Base-by-base conservation (phyloP, 163 green algal species). In the Scenedesmus sp. region DNA sequence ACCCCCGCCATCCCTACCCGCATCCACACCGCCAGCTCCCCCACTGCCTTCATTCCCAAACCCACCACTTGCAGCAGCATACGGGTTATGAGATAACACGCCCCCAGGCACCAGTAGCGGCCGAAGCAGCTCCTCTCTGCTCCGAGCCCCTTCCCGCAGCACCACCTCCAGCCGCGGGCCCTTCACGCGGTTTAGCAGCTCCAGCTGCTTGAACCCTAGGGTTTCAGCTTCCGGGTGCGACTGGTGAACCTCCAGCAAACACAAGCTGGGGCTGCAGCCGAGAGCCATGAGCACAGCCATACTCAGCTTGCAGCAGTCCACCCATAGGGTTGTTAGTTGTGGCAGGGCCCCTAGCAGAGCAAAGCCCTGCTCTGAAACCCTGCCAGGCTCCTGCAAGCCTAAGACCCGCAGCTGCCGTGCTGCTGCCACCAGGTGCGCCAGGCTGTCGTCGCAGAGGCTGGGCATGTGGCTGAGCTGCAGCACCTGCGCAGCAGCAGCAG, bases 311-410 rank as follows among this genome's bases (percentile, higher is more conserved):
- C 88, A 92, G 60, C 77, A 82, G 88, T 92, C 88, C 0, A 92
- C 81, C 88, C 88, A 92, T 12, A 92, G 62, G 52, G 18, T 83
- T 26, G 13, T 46, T 1, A 92, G 81, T 12, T 66, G n/a, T 13
- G 52, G 66, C 23, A 92, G 34, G 54, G 18, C 88, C 10, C 20
- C 81, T 1, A 92, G 88, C 82, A 92, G 88, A 18, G 88, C 88
- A 92, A 92, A 88, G 20, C 88, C 88, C 81, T 88, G 81, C 62
- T 88, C 88, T 20, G 62, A 56, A 1, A 92, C 81, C 76, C 88
- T 86, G 13, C 77, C 87, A 67, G 87, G 87, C 20, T 87, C 87
- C 74, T 91, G 87, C 16, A 91, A 23, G 26, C 87, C 87, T 13
- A 91, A 66, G 2, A 62, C 18, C 7, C 59, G 57, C 66, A 91